Evolutionary conservation across 805 yeast genomes (phyloP).

Genomic region (Candida incommunis): DNA sequence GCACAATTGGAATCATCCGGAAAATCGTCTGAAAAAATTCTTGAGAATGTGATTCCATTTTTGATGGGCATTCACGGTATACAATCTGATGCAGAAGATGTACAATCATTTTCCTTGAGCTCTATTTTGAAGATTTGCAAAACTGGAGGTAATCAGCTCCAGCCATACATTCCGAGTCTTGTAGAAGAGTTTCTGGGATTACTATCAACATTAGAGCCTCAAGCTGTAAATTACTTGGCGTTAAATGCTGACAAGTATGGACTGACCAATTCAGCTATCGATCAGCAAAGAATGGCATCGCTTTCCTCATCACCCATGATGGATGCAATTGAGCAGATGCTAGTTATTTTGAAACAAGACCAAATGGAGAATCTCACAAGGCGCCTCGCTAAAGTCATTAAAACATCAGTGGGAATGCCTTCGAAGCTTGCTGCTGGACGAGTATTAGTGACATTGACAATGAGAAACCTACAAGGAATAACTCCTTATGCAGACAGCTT

Average conservation of each 20-base stretch:
- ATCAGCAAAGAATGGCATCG: constrained; percentile 58
- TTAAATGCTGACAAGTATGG: constrained; percentile 84
- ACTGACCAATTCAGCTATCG: constrained; percentile 54
- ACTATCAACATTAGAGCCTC: constrained; percentile 86
- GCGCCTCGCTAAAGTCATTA: constrained; percentile 40
- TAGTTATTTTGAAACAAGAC: constrained; percentile 42
- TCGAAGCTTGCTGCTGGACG: constrained; percentile 78
- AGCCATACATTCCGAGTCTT: constrained; percentile 54
- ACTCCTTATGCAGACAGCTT: constrained; percentile 48
- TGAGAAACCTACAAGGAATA: constrained; percentile 35
- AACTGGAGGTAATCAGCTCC: constrained; percentile 39
- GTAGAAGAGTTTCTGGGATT: constrained; percentile 54
- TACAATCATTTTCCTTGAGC: constrained; percentile 59
- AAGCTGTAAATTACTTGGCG: constrained; percentile 69
- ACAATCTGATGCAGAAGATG: constrained; percentile 75
- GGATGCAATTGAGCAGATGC: constrained; percentile 65
- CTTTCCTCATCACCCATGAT: constrained; percentile 76
- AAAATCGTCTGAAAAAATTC: constrained; percentile 30
- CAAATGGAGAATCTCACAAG: constrained; percentile 35
- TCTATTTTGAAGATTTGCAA: constrained; percentile 61
- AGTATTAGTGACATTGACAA: constrained; percentile 49
- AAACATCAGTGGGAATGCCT: constrained; percentile 73
- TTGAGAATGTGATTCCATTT: constrained; percentile 58
- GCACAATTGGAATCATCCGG: constrained; percentile 35
- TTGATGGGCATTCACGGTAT: constrained; percentile 68